Conservation (phyloP, 1,284 basidiomycete genomes). For the Moesziomyces aphidis region DNA sequence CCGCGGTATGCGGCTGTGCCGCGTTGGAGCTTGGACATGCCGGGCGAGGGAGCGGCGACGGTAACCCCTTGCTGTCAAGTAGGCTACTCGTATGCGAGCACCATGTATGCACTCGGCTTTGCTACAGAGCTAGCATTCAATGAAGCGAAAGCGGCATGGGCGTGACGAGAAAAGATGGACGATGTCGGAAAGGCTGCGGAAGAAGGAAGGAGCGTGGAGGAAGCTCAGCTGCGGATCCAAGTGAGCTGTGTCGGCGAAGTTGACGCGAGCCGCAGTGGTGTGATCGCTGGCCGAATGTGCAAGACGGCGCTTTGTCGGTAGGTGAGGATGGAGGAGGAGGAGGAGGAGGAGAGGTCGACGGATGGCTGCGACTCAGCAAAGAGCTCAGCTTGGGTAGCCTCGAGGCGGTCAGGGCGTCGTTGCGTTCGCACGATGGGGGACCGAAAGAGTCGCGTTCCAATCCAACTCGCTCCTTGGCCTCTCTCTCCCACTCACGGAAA, state of each 20-base stretch:
- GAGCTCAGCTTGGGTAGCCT: too few species aligned
- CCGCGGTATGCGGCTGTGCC: constrained; percentile 51
- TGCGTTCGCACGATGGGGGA: too few species aligned
- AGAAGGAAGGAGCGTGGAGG: not conserved
- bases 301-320: too few species aligned
- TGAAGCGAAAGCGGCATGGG: not conserved
- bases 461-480: not conserved
- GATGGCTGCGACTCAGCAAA: too few species aligned
- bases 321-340: too few species aligned
- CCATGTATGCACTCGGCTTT: constrained; percentile 17
- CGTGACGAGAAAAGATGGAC: not conserved
- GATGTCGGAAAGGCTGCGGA: too few species aligned
- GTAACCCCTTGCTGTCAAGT: not conserved
- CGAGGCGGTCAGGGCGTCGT: too few species aligned
- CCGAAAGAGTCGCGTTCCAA: not conserved
- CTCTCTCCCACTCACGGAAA: not conserved
- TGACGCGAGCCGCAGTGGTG: too few species aligned
- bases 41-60: not conserved
- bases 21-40: constrained; percentile 39
- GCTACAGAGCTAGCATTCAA: not conserved
- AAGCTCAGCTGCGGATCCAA: not conserved
- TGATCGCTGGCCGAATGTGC: too few species aligned
- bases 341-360: too few species aligned
- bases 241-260: too few species aligned
- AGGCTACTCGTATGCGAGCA: not conserved